Conservation (phyloP, 2,329 filamentous ascomycete species). For the Stenocarpella maydis region DNA sequence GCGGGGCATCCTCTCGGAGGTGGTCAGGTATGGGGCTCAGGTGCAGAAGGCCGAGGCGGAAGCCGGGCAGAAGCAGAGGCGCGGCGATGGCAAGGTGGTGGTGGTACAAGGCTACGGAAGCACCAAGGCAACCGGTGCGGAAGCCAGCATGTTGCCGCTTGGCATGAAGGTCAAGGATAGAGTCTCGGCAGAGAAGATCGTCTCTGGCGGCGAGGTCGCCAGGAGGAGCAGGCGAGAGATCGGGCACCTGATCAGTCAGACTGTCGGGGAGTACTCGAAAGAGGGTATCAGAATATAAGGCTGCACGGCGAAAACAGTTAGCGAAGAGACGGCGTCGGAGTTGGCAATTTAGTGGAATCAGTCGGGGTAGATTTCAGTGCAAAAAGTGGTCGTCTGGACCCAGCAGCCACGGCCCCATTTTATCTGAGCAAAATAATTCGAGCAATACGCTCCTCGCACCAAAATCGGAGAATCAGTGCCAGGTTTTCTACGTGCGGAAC, state of each 20-base stretch:
- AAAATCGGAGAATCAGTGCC: neutral
- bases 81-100: slow-evolving; percentile 11
- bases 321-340: neutral
- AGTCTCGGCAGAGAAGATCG: slow-evolving; percentile 65
- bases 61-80: slow-evolving; percentile 35
- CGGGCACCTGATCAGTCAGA: slow-evolving; percentile 79
- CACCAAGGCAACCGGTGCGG: slow-evolving; percentile 42
- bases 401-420: neutral
- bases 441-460: slow-evolving; percentile 4
- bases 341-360: neutral
- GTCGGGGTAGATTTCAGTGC: slow-evolving; percentile 6
- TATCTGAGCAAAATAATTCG: slow-evolving; percentile 1
- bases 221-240: slow-evolving; percentile 76
- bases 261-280: slow-evolving; percentile 82
- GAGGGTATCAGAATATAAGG: slow-evolving; percentile 76
- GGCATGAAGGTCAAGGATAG: slow-evolving; percentile 70
- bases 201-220: slow-evolving; percentile 74
- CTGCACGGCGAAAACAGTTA: slow-evolving; percentile 21
- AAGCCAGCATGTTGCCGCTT: slow-evolving; percentile 69
- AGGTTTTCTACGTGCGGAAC: neutral
- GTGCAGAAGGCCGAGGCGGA: slow-evolving; percentile 40
- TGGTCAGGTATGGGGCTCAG: slow-evolving; percentile 66
- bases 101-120: slow-evolving; percentile 29
- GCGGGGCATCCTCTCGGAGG: slow-evolving; percentile 70
- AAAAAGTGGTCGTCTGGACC: slow-evolving; percentile 1